Conservation (phyloP, 495 filamentous ascomycete genomes). For the Beverwykella pulmonaria region DNA sequence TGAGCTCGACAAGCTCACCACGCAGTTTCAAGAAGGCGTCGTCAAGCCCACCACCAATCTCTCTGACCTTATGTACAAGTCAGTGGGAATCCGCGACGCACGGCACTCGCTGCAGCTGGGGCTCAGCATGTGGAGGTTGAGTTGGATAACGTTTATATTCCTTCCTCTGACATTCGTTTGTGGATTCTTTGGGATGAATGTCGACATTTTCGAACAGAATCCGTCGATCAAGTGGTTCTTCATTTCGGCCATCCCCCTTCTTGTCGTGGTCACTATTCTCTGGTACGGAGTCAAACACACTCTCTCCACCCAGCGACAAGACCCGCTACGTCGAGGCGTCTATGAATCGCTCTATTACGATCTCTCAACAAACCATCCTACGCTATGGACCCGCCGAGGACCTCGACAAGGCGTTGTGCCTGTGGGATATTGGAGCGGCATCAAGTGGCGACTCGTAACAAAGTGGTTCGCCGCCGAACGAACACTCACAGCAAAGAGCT, state of each 20-base stretch:
- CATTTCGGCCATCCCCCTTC: conserved; percentile 51
- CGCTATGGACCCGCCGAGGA: conserved; percentile 54
- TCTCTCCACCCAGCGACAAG: conserved; percentile 49
- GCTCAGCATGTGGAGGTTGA: conserved; percentile 51
- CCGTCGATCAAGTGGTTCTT: conserved; percentile 59
- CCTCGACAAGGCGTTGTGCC: conserved; percentile 50
- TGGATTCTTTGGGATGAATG: conserved; percentile 60
- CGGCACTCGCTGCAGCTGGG: conserved; percentile 55
- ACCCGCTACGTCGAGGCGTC: conserved; percentile 54
- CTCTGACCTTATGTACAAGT: conserved; percentile 58
- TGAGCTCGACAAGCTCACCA: conserved; percentile 51
- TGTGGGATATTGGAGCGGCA: conserved; percentile 35
- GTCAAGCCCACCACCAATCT: conserved; percentile 55
- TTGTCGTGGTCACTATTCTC: conserved; percentile 49
- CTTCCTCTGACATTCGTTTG: conserved; percentile 57
- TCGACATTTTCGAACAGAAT: conserved; percentile 47
- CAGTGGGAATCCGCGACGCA: conserved; percentile 57
- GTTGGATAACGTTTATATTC: conserved; percentile 53
- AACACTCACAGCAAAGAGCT: conserved; percentile 38
- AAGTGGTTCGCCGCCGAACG: conserved; percentile 50
- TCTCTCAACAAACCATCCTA: conserved; percentile 50
- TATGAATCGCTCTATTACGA: conserved; percentile 56
- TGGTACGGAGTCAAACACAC: conserved; percentile 58
- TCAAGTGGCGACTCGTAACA: conserved; percentile 54
- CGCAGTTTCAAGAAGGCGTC: conserved; percentile 53